Percentiles rank a stretch among this genome's conserved stretches.
These are phyloP conservation scores for Trichomonascaceae sp. DNA, from an alignment of 1,139 yeast genomes.

Conservation along the genomic window DNA sequence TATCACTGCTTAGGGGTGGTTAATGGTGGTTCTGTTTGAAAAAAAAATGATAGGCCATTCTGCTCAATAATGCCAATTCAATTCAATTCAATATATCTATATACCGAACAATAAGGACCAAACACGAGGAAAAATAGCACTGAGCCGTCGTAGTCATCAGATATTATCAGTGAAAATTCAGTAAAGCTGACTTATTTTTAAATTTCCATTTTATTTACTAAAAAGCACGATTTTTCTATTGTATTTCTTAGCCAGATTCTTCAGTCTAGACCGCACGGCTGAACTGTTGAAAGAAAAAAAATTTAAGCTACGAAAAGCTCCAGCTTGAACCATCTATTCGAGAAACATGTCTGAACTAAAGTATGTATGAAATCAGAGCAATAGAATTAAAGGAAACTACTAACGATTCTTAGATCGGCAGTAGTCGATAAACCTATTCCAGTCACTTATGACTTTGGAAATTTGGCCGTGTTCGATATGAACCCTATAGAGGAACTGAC, in stretches of 20 bases:
- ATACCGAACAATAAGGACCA: too few relatives aligned
- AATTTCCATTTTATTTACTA: background rate
- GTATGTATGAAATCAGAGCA: background rate
- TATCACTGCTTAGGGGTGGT: background rate
- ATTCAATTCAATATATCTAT: too few relatives aligned
- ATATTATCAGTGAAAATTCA: too few relatives aligned
- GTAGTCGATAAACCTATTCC: slow-evolving; percentile 88
- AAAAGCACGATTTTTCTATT: background rate
- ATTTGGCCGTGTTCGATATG: slow-evolving; percentile 68
- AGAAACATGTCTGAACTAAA: slow-evolving; percentile 2
- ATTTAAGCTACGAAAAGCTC: background rate
- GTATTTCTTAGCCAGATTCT: background rate
- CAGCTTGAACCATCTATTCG: background rate
- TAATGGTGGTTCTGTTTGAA: background rate
- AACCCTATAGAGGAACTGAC: slow-evolving; percentile 83
- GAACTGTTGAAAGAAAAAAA: background rate
- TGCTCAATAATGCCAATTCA: background rate
- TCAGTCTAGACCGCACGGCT: background rate
- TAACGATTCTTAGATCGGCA: slow-evolving; percentile 3
- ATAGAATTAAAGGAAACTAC: background rate
- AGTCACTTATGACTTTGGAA: slow-evolving; percentile 78
- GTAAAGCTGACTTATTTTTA: too few relatives aligned
- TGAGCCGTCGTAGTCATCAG: too few relatives aligned
- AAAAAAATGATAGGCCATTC: background rate
- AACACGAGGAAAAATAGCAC: too few relatives aligned